Percentiles rank a stretch among this genome's conserved stretches.
Evolutionary conservation across 352 stramenopile genomes (phyloP).

Genomic region (Phytophthora cajani): DNA sequence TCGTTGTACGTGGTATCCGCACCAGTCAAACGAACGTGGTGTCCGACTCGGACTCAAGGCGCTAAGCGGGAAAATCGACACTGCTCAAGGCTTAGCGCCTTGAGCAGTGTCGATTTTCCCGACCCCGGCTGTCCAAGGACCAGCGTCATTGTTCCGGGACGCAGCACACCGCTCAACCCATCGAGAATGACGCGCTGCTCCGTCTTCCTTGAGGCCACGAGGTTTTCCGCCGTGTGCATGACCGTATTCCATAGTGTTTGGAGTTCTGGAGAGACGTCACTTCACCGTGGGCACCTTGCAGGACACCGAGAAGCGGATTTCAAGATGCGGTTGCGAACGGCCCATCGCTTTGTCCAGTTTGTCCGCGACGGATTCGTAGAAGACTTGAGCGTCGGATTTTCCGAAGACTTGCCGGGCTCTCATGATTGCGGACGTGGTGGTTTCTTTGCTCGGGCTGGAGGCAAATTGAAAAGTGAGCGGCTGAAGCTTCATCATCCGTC

Average conservation of each 20-base stretch:
- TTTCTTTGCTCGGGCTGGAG: background rate
- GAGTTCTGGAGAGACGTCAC: slow-evolving; percentile 1
- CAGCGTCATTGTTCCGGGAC: slow-evolving; percentile 20
- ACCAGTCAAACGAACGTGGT: too few relatives aligned
- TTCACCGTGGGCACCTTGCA: slow-evolving; percentile 7
- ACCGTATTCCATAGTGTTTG: slow-evolving; percentile 18
- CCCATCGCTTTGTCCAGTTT: slow-evolving; percentile 10
- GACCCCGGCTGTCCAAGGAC: slow-evolving; percentile 16
- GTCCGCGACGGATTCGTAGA: too few relatives aligned
- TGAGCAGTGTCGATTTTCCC: background rate
- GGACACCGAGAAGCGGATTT: slow-evolving; percentile 33
- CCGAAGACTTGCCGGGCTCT: too few relatives aligned
- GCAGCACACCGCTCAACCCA: slow-evolving; percentile 19
- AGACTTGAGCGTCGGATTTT: too few relatives aligned
- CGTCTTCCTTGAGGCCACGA: slow-evolving; percentile 7
- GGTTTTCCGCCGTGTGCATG: background rate
- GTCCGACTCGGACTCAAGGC: too few relatives aligned
- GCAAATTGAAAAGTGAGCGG: slow-evolving; percentile 12
- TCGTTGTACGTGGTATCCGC: slow-evolving; percentile 14
- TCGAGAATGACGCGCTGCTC: slow-evolving; percentile 27
- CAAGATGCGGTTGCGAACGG: slow-evolving; percentile 27
- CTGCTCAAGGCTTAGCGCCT: too few relatives aligned
- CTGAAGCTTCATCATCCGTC: too few relatives aligned
- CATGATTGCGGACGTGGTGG: too few relatives aligned
- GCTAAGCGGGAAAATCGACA: too few relatives aligned